Percentiles rank a stretch among this genome's conserved stretches.
These are phyloP conservation scores for Aureobasidium sp. DNA, from an alignment of 2,329 filamentous ascomycete genomes.

Conservation along the genomic window DNA sequence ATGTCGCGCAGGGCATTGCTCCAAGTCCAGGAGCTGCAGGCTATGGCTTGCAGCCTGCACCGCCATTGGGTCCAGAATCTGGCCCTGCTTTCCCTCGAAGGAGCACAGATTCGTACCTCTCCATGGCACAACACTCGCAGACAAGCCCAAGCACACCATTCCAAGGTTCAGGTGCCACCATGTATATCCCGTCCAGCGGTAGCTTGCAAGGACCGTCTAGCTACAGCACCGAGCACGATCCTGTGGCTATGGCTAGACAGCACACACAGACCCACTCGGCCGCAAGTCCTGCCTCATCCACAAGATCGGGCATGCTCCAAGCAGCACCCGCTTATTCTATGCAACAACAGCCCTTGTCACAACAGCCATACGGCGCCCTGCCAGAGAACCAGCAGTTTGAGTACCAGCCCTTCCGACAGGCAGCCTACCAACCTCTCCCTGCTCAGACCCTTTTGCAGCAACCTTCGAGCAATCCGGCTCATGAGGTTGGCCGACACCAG, in stretches of 20 bases:
- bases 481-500: not conserved
- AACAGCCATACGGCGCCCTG: not conserved
- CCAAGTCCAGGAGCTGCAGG: not conserved
- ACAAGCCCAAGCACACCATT: constrained; percentile 1
- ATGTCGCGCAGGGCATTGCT: not conserved
- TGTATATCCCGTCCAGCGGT: not conserved
- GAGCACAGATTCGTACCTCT: not conserved
- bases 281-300: not conserved
- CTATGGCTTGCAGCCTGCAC: not conserved
- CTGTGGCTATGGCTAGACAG: not conserved
- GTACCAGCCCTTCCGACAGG: not conserved
- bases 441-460: not conserved
- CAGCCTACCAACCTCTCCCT: not conserved
- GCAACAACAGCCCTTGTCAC: not conserved
- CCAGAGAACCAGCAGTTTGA: not conserved
- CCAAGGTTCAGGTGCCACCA: not conserved
- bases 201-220: not conserved
- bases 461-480: not conserved
- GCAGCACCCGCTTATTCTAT: not conserved
- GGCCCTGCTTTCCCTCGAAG: not conserved
- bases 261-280: not conserved
- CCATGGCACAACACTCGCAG: not conserved
- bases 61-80: not conserved
- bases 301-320: not conserved
- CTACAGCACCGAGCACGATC: not conserved